Evolutionary conservation across 345 rosid genomes (phyloP).

Genomic region (Sonneratia alba): DNA sequence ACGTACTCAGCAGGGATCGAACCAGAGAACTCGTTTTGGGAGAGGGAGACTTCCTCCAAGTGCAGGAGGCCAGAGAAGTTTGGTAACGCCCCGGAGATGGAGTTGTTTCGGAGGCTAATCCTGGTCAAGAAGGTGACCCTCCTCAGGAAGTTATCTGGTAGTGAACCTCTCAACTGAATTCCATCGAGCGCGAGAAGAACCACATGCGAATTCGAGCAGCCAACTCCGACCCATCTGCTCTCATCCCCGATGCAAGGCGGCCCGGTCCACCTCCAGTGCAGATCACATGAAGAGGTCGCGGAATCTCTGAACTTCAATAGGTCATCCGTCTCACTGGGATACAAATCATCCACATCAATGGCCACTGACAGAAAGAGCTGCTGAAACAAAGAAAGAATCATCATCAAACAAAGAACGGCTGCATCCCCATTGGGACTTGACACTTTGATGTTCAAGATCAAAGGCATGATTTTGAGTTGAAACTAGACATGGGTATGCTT

Average conservation of each 20-base stretch:
- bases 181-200: constrained; percentile 35
- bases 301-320: constrained; percentile 36
- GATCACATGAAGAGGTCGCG: constrained; percentile 12
- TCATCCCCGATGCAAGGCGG: constrained; percentile 29
- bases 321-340: constrained; percentile 27
- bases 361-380: not conserved
- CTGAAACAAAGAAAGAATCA: not conserved
- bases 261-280: constrained; percentile 41
- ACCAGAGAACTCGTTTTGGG: constrained; percentile 32
- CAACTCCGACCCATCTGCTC: constrained; percentile 40
- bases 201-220: constrained; percentile 34
- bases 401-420: not conserved
- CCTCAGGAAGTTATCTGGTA: constrained; percentile 26
- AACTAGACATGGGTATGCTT: constrained; percentile 2
- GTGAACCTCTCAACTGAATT: constrained; percentile 31
- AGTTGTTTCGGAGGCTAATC: constrained; percentile 36
- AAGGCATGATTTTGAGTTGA: not conserved
- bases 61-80: constrained; percentile 19
- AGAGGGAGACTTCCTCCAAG: constrained; percentile 26
- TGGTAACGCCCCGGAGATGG: constrained; percentile 32
- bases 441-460: not conserved
- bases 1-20: constrained; percentile 26
- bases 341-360: constrained; percentile 7
- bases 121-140: constrained; percentile 30
- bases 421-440: not conserved